phyloP scores from a whole-genome alignment of 78 protist genomes.

The Dictyostelium firmibasis region DNA sequence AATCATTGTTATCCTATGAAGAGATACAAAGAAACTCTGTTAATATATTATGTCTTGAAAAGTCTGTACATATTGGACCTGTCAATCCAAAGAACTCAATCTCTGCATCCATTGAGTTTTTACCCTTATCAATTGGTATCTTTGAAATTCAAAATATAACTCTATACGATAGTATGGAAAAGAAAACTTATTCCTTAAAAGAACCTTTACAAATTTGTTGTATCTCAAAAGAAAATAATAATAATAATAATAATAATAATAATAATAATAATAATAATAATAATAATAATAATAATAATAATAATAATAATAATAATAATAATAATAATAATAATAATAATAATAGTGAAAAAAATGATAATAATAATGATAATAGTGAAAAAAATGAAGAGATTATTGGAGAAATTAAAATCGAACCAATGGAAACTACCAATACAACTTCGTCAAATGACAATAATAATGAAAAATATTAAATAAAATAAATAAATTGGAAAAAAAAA shows the following conservation, averaged over 20 bases:
- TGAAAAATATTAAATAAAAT: too few relatives aligned
- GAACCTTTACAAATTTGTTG: constrained; percentile 49
- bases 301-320: not conserved
- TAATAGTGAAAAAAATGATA: not conserved
- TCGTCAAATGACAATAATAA: not conserved
- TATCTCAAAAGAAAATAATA: not conserved
- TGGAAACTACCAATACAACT: too few relatives aligned
- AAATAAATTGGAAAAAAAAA: too few relatives aligned
- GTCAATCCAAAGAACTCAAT: constrained; percentile 38
- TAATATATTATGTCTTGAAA: constrained; percentile 33
- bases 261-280: not conserved
- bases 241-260: not conserved
- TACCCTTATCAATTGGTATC: constrained; percentile 38
- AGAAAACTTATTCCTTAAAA: constrained; percentile 9
- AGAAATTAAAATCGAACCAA: too few relatives aligned
- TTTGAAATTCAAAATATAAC: constrained; percentile 65
- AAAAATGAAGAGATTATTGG: too few relatives aligned
- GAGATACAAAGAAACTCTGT: constrained; percentile 42
- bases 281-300: not conserved
- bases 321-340: not conserved
- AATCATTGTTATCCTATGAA: constrained; percentile 56
- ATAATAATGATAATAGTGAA: not conserved
- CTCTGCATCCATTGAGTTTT: constrained; percentile 26
- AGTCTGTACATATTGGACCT: constrained; percentile 48
- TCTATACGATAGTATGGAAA: constrained; percentile 29